Conservation (phyloP, 2,329 filamentous ascomycete species). For the Botryosphaeria agaves region DNA sequence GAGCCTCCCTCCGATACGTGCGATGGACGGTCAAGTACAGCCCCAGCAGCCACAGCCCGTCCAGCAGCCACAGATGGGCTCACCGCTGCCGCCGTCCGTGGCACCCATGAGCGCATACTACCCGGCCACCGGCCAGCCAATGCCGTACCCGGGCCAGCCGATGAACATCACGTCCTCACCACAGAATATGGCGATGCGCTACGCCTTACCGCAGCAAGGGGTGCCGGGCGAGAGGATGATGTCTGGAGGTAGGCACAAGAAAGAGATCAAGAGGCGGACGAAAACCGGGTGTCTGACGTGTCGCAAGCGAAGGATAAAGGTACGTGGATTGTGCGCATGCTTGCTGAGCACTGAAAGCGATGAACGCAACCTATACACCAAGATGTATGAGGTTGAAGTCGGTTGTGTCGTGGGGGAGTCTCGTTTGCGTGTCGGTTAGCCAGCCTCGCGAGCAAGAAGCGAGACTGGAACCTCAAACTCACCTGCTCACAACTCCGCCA, state of each 20-base stretch:
- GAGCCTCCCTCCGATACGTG: constrained; percentile 33
- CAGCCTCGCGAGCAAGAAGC: too few relatives aligned
- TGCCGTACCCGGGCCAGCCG: constrained; percentile 26
- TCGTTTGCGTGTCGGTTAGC: too few relatives aligned
- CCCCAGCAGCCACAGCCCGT: constrained; percentile 7
- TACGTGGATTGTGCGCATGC: constrained; percentile 24
- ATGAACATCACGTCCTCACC: constrained; percentile 32
- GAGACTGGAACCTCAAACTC: too few relatives aligned
- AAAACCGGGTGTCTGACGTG: constrained; percentile 51
- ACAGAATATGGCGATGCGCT: constrained; percentile 31
- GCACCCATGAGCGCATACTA: constrained; percentile 36
- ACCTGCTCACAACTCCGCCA: too few relatives aligned
- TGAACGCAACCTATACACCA: too few relatives aligned
- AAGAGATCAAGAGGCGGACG: constrained; percentile 60
- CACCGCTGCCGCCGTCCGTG: constrained; percentile 35
- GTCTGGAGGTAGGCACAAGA: constrained; percentile 46
- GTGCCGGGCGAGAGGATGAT: constrained; percentile 35
- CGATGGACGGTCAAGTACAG: constrained; percentile 25
- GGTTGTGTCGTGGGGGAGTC: too few relatives aligned
- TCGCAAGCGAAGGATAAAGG: constrained; percentile 50
- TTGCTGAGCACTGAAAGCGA: too few relatives aligned
- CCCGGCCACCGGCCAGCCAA: constrained; percentile 17
- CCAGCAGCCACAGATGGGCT: constrained; percentile 23
- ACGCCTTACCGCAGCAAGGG: constrained; percentile 34
- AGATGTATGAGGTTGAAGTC: too few relatives aligned